phyloP scores from a whole-genome alignment of 2,329 filamentous ascomycete species.

The Claviceps monticola region DNA sequence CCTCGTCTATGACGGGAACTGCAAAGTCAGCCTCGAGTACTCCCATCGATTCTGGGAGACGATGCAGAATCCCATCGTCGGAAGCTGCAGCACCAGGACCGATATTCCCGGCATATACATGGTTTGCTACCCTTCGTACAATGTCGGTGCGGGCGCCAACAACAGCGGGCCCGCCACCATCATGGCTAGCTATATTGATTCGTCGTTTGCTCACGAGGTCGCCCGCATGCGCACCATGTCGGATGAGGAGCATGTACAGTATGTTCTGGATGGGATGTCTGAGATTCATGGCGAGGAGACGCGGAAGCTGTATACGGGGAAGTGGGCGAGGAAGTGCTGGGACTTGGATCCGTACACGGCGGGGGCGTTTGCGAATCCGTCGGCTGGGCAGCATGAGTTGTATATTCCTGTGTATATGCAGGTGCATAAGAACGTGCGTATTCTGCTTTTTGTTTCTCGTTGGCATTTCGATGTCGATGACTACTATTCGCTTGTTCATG shows the following conservation, averaged over 20 bases:
- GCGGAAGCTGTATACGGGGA: constrained; percentile 48
- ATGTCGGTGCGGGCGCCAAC: constrained; percentile 33
- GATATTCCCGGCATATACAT: constrained; percentile 48
- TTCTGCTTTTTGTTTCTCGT: neutral
- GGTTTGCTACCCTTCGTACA: constrained; percentile 54
- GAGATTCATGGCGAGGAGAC: constrained; percentile 52
- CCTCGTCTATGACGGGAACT: constrained; percentile 30
- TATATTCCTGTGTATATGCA: constrained; percentile 62
- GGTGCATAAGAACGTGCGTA: constrained; percentile 43
- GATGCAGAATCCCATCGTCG: constrained; percentile 40
- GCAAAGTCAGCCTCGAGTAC: constrained; percentile 54
- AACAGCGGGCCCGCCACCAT: constrained; percentile 42
- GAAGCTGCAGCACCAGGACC: constrained; percentile 42
- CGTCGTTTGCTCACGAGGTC: constrained; percentile 21
- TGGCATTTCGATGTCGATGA: too few species aligned
- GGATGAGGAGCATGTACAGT: constrained; percentile 47
- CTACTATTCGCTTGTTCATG: neutral
- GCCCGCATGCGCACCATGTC: constrained; percentile 27
- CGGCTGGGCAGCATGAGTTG: constrained; percentile 51
- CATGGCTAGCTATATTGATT: constrained; percentile 43
- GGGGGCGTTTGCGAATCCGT: constrained; percentile 48
- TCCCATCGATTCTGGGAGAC: constrained; percentile 48
- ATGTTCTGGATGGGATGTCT: constrained; percentile 50
- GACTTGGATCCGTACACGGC: constrained; percentile 44
- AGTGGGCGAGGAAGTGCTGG: constrained; percentile 54